Conservation (phyloP, 192 early-diverging fungal species). For the Coemansia sp. region DNA sequence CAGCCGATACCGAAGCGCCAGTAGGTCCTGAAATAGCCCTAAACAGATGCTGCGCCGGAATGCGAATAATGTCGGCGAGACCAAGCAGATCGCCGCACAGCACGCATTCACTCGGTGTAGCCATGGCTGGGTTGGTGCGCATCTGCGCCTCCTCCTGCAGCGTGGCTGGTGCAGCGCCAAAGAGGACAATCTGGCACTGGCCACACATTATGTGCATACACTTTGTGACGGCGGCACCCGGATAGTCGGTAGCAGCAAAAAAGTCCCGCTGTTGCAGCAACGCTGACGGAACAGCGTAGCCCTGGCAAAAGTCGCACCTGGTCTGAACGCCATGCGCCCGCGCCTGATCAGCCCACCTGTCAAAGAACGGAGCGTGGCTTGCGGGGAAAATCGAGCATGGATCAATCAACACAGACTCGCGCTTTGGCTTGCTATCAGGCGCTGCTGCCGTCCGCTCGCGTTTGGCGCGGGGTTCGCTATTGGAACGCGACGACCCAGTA, state of each 20-base stretch:
- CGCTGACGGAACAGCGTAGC: conserved; percentile 19
- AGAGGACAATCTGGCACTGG: conserved; percentile 35
- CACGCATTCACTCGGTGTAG: conserved; percentile 34
- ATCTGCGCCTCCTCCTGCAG: conserved; percentile 17
- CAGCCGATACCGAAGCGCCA: not conserved
- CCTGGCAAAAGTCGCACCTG: conserved; percentile 36
- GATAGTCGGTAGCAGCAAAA: conserved; percentile 25
- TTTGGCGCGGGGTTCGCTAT: not conserved
- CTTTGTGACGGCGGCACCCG: conserved; percentile 39
- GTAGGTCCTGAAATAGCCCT: not conserved
- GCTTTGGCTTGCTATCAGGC: conserved; percentile 2
- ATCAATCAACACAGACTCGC: not conserved
- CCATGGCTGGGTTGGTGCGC: conserved; percentile 8
- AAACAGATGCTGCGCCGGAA: conserved; percentile 21
- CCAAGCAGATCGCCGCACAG: conserved; percentile 42
- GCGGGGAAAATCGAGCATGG: not conserved
- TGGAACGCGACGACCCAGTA: not conserved
- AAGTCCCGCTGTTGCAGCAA: not conserved
- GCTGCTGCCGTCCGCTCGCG: not conserved
- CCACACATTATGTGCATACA: conserved; percentile 43
- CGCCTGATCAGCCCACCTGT: conserved; percentile 20
- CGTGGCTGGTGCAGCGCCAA: conserved; percentile 20
- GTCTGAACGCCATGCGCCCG: conserved; percentile 12
- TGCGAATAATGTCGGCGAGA: conserved; percentile 14
- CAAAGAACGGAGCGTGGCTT: conserved; percentile 6